These are phyloP conservation scores for Candida silvatica DNA, from an alignment of 805 yeast genomes.

Conservation along the genomic window DNA sequence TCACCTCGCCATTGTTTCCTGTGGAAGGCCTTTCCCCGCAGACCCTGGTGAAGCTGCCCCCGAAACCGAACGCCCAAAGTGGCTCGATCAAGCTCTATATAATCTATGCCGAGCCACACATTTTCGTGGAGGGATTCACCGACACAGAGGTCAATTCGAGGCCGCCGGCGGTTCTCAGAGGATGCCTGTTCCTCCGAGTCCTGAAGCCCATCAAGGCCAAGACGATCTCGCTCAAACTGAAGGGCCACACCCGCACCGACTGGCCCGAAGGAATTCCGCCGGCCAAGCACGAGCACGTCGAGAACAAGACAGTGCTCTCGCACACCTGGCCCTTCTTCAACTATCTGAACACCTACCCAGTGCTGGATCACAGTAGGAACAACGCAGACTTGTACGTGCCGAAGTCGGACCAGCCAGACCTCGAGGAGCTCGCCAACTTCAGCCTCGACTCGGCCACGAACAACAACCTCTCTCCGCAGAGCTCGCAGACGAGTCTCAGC, in stretches of 20 bases:
- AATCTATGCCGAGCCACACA: conserved; percentile 68
- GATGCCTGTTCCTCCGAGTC: conserved; percentile 63
- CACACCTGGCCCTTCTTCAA: conserved; percentile 91
- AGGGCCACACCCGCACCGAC: conserved; percentile 71
- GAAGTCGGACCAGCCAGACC: conserved; percentile 12
- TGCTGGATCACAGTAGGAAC: conserved; percentile 24
- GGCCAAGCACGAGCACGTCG: conserved; percentile 57
- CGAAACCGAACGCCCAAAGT: conserved; percentile 50
- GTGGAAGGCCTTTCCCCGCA: conserved; percentile 27
- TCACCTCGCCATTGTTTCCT: conserved; percentile 39
- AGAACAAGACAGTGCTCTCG: conserved; percentile 53
- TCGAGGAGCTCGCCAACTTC: conserved; percentile 27
- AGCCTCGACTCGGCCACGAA: conserved; percentile 26
- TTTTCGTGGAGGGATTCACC: conserved; percentile 79
- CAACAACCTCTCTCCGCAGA: conserved; percentile 23
- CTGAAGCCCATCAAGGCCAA: conserved; percentile 67
- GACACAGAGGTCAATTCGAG: conserved; percentile 50
- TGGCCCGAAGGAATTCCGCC: conserved; percentile 99
- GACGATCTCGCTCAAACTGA: conserved; percentile 48
- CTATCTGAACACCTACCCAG: conserved; percentile 21
- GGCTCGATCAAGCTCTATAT: conserved; percentile 64
- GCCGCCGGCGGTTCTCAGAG: conserved; percentile 77
- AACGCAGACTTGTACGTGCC: conserved; percentile 42
- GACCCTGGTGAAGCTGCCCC: conserved; percentile 40
- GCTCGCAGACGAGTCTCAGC: conserved; percentile 13